Conservation (phyloP, 441 rosid species). For the Macaranga tanarius region DNA sequence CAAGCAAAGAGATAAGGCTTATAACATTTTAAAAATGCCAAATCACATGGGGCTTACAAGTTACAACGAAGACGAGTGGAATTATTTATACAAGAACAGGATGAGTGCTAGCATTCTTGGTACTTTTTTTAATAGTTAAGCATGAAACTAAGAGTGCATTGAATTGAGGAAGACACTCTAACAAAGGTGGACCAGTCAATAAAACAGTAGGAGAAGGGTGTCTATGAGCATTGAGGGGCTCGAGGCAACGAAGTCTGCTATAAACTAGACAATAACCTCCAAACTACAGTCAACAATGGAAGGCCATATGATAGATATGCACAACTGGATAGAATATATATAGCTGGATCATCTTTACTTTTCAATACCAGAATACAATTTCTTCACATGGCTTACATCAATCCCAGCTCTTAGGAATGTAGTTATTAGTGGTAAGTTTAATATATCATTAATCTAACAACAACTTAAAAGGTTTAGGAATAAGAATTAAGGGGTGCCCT, state of each 20-base stretch:
- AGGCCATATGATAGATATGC: constrained; percentile 10
- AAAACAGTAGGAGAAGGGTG: constrained; percentile 25
- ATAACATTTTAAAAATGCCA: constrained; percentile 19
- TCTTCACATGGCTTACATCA: constrained; percentile 12
- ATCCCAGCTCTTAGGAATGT: constrained; percentile 19
- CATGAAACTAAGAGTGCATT: constrained; percentile 23
- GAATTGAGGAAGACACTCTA: constrained; percentile 29
- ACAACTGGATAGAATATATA: background rate
- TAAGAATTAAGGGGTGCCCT: too few relatives aligned
- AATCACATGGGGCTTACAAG: constrained; percentile 41
- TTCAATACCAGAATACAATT: constrained; percentile 3
- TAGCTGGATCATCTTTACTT: constrained; percentile 3
- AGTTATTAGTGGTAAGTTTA: background rate
- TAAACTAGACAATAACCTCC: constrained; percentile 21
- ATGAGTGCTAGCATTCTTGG: constrained; percentile 35
- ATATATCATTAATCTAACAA: background rate
- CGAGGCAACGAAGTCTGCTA: constrained; percentile 38
- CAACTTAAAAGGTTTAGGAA: background rate
- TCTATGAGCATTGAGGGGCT: constrained; percentile 46
- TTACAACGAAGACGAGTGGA: constrained; percentile 30
- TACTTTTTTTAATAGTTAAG: constrained; percentile 20
- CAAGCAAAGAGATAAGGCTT: constrained; percentile 27
- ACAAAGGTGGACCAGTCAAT: constrained; percentile 59
- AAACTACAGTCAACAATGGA: constrained; percentile 19
- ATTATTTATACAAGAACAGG: constrained; percentile 28